A percentile compares a stretch with the other conserved stretches of the same genome.
phyloP scores from a whole-genome alignment of 257 asterid genomes.

The Forsythia suspensa region DNA sequence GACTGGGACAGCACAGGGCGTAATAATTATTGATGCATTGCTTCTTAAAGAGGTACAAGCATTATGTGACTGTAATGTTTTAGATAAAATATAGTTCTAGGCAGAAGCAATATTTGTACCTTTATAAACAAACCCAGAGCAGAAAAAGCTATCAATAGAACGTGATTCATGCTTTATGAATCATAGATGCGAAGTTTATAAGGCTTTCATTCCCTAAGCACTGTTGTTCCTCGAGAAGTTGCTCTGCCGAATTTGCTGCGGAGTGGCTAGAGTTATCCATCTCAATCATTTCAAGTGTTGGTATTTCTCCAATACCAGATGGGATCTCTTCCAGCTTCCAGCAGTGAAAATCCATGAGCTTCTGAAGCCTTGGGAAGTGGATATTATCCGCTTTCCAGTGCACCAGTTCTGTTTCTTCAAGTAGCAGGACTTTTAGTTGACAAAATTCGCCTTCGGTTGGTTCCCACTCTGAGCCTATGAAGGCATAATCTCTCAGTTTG shows the following conservation, averaged over 20 bases:
- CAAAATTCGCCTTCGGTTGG: neutral
- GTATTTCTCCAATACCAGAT: conserved; percentile 13
- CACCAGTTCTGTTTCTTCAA: neutral
- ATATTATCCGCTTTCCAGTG: neutral
- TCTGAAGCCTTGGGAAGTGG: conserved; percentile 13
- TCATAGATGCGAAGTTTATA: neutral
- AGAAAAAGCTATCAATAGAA: too few species aligned
- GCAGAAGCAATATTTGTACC: neutral
- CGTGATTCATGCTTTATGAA: too few species aligned
- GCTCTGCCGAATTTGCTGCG: conserved; percentile 11
- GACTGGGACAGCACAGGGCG: too few species aligned
- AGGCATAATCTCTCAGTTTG: neutral
- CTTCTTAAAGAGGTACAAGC: too few species aligned
- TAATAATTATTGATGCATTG: too few species aligned
- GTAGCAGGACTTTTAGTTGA: neutral
- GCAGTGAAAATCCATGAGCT: neutral
- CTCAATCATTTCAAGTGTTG: conserved; percentile 23
- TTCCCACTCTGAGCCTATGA: neutral
- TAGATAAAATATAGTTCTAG: neutral
- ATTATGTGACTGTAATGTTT: neutral
- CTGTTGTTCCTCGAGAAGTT: conserved; percentile 1
- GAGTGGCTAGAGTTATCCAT: conserved; percentile 15
- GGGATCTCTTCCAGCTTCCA: conserved; percentile 16
- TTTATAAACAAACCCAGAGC: neutral
- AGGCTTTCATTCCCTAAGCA: conserved; percentile 22